Evolutionary conservation across 2,329 filamentous ascomycete genomes (phyloP).

Genomic region (Sarocladium brachiariae): DNA sequence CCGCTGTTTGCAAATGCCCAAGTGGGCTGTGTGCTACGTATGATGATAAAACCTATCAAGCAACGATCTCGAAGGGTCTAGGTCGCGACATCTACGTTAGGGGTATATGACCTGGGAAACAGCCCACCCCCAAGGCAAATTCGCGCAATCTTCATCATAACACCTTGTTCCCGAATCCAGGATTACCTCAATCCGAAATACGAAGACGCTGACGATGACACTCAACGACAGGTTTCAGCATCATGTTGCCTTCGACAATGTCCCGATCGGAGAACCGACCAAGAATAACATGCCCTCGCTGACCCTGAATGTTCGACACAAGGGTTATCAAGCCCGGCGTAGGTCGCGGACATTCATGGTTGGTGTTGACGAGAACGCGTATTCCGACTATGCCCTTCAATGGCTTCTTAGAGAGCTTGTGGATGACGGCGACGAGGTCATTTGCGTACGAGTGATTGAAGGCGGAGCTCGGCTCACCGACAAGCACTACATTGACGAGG

Average conservation of each 20-base stretch:
- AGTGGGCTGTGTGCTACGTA: constrained; percentile 1
- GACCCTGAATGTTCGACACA: constrained; percentile 78
- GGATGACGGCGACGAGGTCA: constrained; percentile 87
- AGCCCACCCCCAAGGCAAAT: neutral
- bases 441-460: constrained; percentile 83
- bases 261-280: constrained; percentile 50
- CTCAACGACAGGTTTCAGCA: constrained; percentile 45
- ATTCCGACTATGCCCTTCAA: constrained; percentile 85
- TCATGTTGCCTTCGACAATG: constrained; percentile 56
- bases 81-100: neutral
- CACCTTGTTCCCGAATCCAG: neutral
- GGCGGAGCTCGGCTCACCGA: constrained; percentile 68
- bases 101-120: constrained; percentile 4
- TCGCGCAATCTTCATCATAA: neutral
- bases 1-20: constrained; percentile 7
- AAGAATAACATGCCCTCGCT: constrained; percentile 60
- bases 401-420: constrained; percentile 90
- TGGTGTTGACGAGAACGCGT: constrained; percentile 83
- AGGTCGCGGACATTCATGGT: constrained; percentile 85
- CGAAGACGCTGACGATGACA: constrained; percentile 39
- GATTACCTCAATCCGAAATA: neutral
- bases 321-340: constrained; percentile 73
- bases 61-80: constrained; percentile 5
- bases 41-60: neutral
- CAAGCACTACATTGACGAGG: constrained; percentile 68